phyloP scores from a whole-genome alignment of 148 eudicot genomes.

The Dianthus caryophyllus region DNA sequence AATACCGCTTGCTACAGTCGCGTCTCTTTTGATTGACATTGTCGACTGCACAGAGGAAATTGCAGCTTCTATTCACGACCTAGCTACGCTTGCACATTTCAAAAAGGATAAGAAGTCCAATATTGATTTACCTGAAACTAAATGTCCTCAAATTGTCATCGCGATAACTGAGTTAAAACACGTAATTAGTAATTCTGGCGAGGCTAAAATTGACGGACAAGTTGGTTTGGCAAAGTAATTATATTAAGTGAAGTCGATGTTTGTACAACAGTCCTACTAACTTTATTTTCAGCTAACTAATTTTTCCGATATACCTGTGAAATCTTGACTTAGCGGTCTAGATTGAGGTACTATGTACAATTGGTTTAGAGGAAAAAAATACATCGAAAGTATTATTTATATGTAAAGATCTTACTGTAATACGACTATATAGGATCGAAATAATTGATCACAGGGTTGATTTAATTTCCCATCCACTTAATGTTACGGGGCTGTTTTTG shows the following conservation, averaged over 20 bases:
- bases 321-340: slow-evolving; percentile 6
- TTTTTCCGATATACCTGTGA: not conserved
- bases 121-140: not conserved
- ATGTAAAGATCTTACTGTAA: no score
- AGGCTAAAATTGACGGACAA: slow-evolving; percentile 1
- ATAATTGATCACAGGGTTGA: no score
- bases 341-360: slow-evolving; percentile 5
- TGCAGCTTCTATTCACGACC: slow-evolving; percentile 32
- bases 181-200: not conserved
- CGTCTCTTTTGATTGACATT: slow-evolving; percentile 43
- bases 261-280: not conserved
- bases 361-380: not conserved
- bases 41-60: slow-evolving; percentile 39
- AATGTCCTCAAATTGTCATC: slow-evolving; percentile 26
- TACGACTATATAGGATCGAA: no score
- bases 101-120: slow-evolving; percentile 13
- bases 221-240: not conserved
- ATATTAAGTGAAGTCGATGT: not conserved
- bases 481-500: not conserved
- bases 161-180: slow-evolving; percentile 9
- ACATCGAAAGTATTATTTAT: no score
- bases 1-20: slow-evolving; percentile 37
- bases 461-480: not conserved
- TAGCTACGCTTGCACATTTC: slow-evolving; percentile 38
- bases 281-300: not conserved